A percentile compares a stretch with the other conserved stretches of the same genome.
Evolutionary conservation across 176 grass and related monocot genomes (phyloP).

Genomic region (Oryza punctata): DNA sequence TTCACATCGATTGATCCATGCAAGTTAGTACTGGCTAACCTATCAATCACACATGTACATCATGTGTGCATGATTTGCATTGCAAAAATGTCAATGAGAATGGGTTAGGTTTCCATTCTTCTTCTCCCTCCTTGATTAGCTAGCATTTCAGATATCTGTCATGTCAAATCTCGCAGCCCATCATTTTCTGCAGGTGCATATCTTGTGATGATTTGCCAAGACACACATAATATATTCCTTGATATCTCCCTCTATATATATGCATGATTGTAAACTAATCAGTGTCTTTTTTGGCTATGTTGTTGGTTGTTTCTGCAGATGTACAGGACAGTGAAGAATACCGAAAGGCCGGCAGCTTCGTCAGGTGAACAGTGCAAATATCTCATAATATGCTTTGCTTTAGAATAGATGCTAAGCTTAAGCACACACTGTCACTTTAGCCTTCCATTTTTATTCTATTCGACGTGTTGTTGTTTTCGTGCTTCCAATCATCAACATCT

Average conservation of each 20-base stretch:
- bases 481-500: neutral
- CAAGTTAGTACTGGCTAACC: neutral
- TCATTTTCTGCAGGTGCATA: conserved; percentile 33
- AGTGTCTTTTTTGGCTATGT: conserved; percentile 30
- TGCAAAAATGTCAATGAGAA: conserved; percentile 38
- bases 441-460: conserved; percentile 46
- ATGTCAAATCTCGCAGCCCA: conserved; percentile 48
- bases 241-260: conserved; percentile 12
- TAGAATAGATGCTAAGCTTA: conserved; percentile 37
- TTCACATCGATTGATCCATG: conserved; percentile 43
- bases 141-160: conserved; percentile 3
- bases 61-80: conserved; percentile 7
- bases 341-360: conserved; percentile 68
- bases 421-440: conserved; percentile 5
- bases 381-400: conserved; percentile 37
- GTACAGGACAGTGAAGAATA: conserved; percentile 84
- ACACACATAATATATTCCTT: neutral
- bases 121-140: neutral
- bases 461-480: neutral
- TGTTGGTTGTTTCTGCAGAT: conserved; percentile 48
- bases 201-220: conserved; percentile 51
- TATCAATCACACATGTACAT: neutral
- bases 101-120: neutral
- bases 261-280: neutral
- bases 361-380: conserved; percentile 59